A percentile compares a stretch with the other conserved stretches of the same genome.
These are phyloP conservation scores for Dalbergia cultrata DNA, from an alignment of 306 rosid species.

Conservation along the genomic window DNA sequence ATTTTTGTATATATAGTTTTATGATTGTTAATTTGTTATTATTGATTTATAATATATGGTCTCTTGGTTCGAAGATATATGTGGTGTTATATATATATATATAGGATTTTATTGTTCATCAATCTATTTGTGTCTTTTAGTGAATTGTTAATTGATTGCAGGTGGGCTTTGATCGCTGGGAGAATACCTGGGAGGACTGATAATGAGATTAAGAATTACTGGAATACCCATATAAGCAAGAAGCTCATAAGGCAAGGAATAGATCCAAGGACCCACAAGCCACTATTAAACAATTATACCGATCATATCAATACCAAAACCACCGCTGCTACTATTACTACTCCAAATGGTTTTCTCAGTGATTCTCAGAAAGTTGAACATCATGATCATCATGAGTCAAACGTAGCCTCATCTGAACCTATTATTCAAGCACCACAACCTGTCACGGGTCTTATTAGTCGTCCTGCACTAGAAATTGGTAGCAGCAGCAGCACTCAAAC, in stretches of 20 bases:
- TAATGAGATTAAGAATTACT: conserved; percentile 90
- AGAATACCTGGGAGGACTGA: conserved; percentile 91
- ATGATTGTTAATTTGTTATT: too few relatives aligned
- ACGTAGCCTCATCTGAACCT: background rate
- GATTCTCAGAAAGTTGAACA: background rate
- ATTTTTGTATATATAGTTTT: too few relatives aligned
- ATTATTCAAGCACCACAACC: background rate
- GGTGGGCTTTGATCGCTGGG: conserved; percentile 98
- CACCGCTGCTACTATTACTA: background rate
- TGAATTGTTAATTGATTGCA: background rate
- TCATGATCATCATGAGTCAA: background rate
- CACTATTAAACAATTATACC: conserved; percentile 20
- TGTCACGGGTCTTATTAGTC: too few relatives aligned
- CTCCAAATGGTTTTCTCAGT: background rate
- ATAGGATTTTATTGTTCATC: too few relatives aligned
- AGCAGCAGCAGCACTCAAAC: background rate
- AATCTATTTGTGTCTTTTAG: too few relatives aligned
- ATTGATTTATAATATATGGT: too few relatives aligned
- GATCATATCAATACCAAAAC: background rate
- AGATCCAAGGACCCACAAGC: conserved; percentile 94
- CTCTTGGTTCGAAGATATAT: too few relatives aligned
- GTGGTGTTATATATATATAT: too few relatives aligned
- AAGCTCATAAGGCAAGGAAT: conserved; percentile 88
- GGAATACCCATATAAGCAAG: conserved; percentile 95
- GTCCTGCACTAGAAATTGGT: background rate